A percentile compares a stretch with the other conserved stretches of the same genome.
phyloP scores from a whole-genome alignment of 345 rosid genomes.

The Gossypium thurberi region DNA sequence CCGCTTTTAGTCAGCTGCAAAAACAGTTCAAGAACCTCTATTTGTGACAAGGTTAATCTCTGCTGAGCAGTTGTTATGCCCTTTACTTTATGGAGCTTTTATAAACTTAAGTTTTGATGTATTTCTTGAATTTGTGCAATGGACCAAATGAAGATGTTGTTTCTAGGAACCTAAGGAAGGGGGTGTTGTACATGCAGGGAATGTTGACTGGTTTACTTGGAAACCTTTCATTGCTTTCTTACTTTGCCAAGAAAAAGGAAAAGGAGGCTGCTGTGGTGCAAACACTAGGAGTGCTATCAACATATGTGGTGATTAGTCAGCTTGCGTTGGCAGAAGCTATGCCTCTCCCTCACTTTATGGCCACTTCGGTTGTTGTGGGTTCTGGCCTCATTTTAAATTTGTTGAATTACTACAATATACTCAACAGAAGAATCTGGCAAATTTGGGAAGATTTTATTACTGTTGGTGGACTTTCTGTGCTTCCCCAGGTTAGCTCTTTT shows the following conservation, averaged over 20 bases:
- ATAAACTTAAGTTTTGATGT: not conserved
- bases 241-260: slow-evolving; percentile 78
- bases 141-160: not conserved
- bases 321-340: slow-evolving; percentile 82
- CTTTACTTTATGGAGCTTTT: not conserved
- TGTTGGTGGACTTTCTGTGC: slow-evolving; percentile 64
- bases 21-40: not conserved
- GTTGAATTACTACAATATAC: slow-evolving; percentile 45
- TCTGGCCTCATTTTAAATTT: slow-evolving; percentile 58
- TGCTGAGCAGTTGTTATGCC: no score
- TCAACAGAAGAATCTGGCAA: slow-evolving; percentile 47
- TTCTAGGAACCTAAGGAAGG: not conserved
- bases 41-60: not conserved
- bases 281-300: slow-evolving; percentile 68
- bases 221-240: slow-evolving; percentile 77
- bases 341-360: slow-evolving; percentile 54
- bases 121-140: not conserved
- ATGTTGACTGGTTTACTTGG: slow-evolving; percentile 87
- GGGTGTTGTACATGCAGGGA: slow-evolving; percentile 47
- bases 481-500: slow-evolving; percentile 59
- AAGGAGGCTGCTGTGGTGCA: slow-evolving; percentile 76
- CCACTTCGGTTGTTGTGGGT: slow-evolving; percentile 47
- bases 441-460: slow-evolving; percentile 87
- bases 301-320: slow-evolving; percentile 55
- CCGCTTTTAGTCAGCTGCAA: not conserved